Evolutionary conservation across 169 alveolate genomes (phyloP).

Genomic region (Plasmodium malariae): DNA sequence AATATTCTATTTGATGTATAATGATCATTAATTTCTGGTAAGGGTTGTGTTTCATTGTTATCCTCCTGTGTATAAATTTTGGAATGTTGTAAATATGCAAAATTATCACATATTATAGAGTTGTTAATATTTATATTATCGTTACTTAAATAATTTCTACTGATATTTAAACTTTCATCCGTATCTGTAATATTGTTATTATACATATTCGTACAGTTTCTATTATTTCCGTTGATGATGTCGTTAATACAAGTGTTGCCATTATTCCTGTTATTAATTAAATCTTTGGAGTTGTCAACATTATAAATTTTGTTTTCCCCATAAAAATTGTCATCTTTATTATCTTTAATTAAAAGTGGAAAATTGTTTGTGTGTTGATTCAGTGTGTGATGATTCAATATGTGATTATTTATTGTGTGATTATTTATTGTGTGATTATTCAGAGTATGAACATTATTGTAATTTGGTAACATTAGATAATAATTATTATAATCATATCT

Average conservation of each 20-base stretch:
- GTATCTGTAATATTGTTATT: neutral
- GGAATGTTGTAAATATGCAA: neutral
- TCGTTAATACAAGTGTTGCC: neutral
- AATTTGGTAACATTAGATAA: neutral
- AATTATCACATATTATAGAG: neutral
- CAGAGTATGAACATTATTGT: neutral
- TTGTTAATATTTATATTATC: neutral
- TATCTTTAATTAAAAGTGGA: too few relatives aligned
- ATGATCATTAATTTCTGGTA: neutral
- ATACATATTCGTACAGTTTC: neutral
- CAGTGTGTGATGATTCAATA: too few relatives aligned
- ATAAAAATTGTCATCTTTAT: too few relatives aligned
- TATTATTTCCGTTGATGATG: neutral
- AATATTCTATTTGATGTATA: neutral
- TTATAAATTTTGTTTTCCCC: too few relatives aligned
- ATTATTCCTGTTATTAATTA: neutral
- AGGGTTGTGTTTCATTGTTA: neutral
- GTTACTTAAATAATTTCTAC: neutral
- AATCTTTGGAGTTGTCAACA: too few relatives aligned
- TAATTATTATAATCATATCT: neutral
- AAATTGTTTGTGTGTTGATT: too few relatives aligned
- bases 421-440: too few relatives aligned
- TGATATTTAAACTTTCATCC: neutral
- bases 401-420: too few relatives aligned
- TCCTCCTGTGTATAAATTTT: constrained; percentile 8